A percentile compares a stretch with the other conserved stretches of the same genome.
phyloP scores from a whole-genome alignment of 2,329 filamentous ascomycete genomes.

The Colletotrichum sp. region DNA sequence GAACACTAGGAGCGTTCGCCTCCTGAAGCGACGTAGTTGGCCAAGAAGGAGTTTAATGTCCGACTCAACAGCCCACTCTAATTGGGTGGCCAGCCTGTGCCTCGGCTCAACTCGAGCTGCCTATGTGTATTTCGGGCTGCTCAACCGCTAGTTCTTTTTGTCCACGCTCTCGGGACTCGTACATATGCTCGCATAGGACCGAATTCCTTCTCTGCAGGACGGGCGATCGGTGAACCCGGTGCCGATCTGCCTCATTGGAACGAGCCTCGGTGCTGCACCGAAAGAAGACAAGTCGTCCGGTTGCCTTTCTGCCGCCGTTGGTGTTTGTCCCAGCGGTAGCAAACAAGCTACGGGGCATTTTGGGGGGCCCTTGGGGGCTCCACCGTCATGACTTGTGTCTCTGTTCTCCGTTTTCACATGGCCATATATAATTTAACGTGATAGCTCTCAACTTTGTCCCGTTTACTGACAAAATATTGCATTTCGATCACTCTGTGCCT shows the following conservation, averaged over 20 bases:
- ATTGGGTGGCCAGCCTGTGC: conserved; percentile 1
- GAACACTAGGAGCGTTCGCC: background rate
- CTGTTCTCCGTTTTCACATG: background rate
- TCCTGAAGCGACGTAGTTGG: background rate
- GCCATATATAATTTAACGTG: background rate
- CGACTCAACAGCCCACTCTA: background rate
- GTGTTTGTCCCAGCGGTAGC: background rate
- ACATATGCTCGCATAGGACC: background rate
- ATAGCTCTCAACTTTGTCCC: background rate
- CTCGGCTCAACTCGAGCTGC: background rate
- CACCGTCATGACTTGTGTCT: conserved; percentile 14
- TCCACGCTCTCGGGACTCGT: background rate
- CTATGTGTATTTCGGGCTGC: background rate
- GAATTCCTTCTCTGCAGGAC: background rate
- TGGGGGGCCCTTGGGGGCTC: background rate
- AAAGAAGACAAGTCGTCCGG: background rate
- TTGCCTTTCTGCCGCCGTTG: background rate
- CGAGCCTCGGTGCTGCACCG: background rate
- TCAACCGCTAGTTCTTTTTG: background rate
- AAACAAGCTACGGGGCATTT: background rate
- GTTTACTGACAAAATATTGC: background rate
- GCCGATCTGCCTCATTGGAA: conserved; percentile 5
- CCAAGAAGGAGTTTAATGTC: background rate
- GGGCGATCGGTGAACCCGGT: conserved; percentile 5
- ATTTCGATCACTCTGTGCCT: background rate